Base-by-base conservation (phyloP, 441 rosid species). In the Aleurites moluccanus region DNA sequence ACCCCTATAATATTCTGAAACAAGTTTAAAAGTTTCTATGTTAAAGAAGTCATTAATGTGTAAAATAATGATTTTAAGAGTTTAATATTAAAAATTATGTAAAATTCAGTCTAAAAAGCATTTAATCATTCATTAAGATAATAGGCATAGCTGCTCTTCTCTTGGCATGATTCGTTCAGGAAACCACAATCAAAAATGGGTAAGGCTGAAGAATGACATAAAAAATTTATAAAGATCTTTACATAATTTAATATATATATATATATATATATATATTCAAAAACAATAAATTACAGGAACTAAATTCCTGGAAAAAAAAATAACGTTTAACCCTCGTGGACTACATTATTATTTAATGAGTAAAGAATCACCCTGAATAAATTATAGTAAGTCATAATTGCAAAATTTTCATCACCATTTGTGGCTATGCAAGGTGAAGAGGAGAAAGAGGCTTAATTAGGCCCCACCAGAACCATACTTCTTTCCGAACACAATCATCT, bases 401-500 rank as follows among this genome's bases (percentile, higher is more conserved):
- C 73, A 75, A 75, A 23, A 60, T 21, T 75, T 74, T 49, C 52
- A 21, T 68, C 73, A 47, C 40, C 73, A 75, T 75, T 35, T 44
- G 6, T 57, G 59, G 15, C 57, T 55, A 55, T 25, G 33, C 44
- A 56, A 52, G 57, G 40, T 10, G 63, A 23, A 18, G 42, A 8
- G 8, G 0, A 61, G 28, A 9, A 2, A 0, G 35, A 33, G 35
- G 33, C 30, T 55, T 2, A 30, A 55, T 77, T 67, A 81, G 14
- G 79, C 83, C 0, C 97, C 89, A 1, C 91, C 92, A 10, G 95
- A 92, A 72, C 96, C 90, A 28, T 92, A 91, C 74, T 88, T 92
- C 88, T 91, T 92, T 50, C 98, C 98, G 0, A 91, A 75, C n/a
- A 92, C 69, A 73, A 94, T 1, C 64, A 92, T 75, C 91, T 94